A percentile compares a stretch with the other conserved stretches of the same genome.
Evolutionary conservation across 2,329 filamentous ascomycete genomes (phyloP).

Genomic region (Epichloe aotearoae): DNA sequence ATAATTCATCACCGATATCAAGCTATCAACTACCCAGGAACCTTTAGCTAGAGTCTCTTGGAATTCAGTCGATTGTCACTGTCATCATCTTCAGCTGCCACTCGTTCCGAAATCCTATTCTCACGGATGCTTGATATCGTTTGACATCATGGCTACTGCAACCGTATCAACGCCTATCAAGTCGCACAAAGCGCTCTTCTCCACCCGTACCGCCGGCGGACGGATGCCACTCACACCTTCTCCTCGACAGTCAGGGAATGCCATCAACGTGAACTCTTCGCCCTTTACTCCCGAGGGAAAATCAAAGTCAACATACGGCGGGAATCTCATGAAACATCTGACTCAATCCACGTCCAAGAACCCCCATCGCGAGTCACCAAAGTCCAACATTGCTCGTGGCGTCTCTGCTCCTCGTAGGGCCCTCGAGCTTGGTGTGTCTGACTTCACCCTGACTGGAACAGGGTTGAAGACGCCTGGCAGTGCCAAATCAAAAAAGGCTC

Average conservation of each 20-base stretch:
- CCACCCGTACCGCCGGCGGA: conserved; percentile 81
- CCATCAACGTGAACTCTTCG: conserved; percentile 49
- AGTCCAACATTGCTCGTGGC: conserved; percentile 80
- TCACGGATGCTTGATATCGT: conserved; percentile 10
- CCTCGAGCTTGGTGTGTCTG: conserved; percentile 81
- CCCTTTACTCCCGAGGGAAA: conserved; percentile 61
- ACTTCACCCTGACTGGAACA: conserved; percentile 82
- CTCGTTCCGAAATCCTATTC: conserved; percentile 24
- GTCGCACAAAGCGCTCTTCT: conserved; percentile 88
- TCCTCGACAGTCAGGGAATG: conserved; percentile 53
- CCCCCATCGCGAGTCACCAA: conserved; percentile 74
- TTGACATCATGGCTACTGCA: conserved; percentile 61
- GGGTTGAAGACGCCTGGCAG: conserved; percentile 51
- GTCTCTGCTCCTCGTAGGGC: conserved; percentile 66
- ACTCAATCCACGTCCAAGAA: conserved; percentile 53
- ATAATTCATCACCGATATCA: conserved; percentile 25
- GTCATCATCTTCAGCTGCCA: conserved; percentile 29
- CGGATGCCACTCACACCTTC: conserved; percentile 92
- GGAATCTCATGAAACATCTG: conserved; percentile 68
- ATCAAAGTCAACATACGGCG: conserved; percentile 65
- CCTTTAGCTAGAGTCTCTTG: conserved; percentile 48
- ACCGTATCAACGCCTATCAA: conserved; percentile 83
- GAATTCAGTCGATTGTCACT: conserved; percentile 36
- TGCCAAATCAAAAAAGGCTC: conserved; percentile 43
- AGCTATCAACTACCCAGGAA: conserved; percentile 40